Base-by-base conservation (phyloP, 306 rosid genomes). In the Vigna nakashimae region DNA sequence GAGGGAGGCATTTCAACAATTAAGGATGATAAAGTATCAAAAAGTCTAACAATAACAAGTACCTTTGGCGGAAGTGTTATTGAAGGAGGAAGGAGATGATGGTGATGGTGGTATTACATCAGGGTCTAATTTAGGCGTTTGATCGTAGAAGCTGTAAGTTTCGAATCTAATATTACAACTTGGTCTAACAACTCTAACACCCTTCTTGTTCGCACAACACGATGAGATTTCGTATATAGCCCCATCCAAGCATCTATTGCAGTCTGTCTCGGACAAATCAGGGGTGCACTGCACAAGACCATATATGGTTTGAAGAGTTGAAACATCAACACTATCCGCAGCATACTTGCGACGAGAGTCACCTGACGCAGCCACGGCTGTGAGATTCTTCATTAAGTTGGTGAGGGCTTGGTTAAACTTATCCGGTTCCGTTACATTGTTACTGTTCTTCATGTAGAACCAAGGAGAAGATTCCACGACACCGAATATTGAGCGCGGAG, bases 221-320 rank as follows among this genome's bases (percentile, higher is more conserved):
- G 0, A 0, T 9, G 45, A 49, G 1, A 84, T 49, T 0, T 18
- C 2, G 1, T 1, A 1, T 24, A 77, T 8, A 6, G 78, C 69
- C 0, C 1, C 1, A 10, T 0, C 51, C 40, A 82, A 65, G 74
- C 91, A 87, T 2, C 8, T 2, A 1, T 2, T 14, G 71, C 91
- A 87, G 0, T 77, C 57, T 30, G 0, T 4, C 22, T 9, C 3
- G 1, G 76, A 43, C 38, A 87, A 53, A 65, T 87, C 86, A n/a
- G 82, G 87, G 0, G 69, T 43, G 78, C 91, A 85, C 80, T 87
- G 87, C 10, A 30, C 80, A 15, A 70, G 40, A n/a, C 62, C 88
- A 26, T 73, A 85, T 12, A 80, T 5, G 1, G 65, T 64, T 65
- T 71, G 12, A 51, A 42, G 12, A 22, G 22, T 59, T 0, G 52